Conservation (phyloP, 768 basidiomycete genomes). For the Sarcodon sp. region DNA sequence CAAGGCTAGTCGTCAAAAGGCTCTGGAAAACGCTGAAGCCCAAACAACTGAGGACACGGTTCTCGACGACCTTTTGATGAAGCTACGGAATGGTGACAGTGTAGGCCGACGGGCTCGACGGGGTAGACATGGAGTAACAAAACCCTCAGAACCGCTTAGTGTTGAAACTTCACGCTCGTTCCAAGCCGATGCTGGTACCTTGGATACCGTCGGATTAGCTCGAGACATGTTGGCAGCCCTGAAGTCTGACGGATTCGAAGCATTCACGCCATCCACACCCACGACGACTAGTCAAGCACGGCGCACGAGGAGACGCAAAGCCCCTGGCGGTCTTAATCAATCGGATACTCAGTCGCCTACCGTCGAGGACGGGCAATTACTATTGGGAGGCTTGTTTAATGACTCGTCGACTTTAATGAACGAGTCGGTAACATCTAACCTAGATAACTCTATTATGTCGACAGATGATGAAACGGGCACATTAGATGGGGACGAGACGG, state of each 20-base stretch:
- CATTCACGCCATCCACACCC: constrained; percentile 33
- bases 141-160: constrained; percentile 18
- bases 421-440: neutral
- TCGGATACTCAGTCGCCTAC: too few relatives aligned
- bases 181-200: constrained; percentile 16
- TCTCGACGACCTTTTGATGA: constrained; percentile 60
- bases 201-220: constrained; percentile 46
- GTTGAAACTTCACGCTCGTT: constrained; percentile 19
- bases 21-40: constrained; percentile 21
- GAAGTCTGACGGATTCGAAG: constrained; percentile 53
- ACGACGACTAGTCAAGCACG: constrained; percentile 11
- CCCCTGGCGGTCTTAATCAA: neutral
- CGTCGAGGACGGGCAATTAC: too few relatives aligned
- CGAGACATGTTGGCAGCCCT: constrained; percentile 66
- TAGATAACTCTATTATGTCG: too few relatives aligned
- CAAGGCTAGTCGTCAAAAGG: constrained; percentile 41
- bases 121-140: constrained; percentile 22
- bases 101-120: constrained; percentile 44
- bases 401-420: neutral
- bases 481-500: too few relatives aligned
- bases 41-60: constrained; percentile 44
- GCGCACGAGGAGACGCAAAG: neutral
- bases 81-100: constrained; percentile 58
- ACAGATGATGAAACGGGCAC: too few relatives aligned
- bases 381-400: neutral